Conservation (phyloP, 139 green algal species). For the Chlorella sorokiniana region DNA sequence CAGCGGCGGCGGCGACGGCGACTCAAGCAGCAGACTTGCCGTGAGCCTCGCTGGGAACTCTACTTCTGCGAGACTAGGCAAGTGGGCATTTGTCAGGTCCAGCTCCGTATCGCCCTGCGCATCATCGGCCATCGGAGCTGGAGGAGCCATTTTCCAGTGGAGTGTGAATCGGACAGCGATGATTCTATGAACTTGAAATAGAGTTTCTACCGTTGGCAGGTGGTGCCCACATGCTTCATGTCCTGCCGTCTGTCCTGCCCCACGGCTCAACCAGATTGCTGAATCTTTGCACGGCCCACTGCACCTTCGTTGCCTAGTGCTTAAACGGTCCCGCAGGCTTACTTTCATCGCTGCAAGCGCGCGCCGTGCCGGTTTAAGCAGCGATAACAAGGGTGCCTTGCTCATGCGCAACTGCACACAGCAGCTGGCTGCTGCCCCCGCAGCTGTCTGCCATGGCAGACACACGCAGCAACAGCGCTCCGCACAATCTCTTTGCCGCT, state of each 20-base stretch:
- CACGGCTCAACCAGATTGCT: too few species aligned
- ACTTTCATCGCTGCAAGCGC: too few species aligned
- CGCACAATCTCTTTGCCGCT: not conserved
- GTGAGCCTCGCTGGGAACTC: constrained; percentile 49
- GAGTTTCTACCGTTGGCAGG: too few species aligned
- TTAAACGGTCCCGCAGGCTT: too few species aligned
- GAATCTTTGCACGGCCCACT: too few species aligned
- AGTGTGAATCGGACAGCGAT: too few species aligned
- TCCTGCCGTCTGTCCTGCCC: too few species aligned
- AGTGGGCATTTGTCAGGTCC: constrained; percentile 78
- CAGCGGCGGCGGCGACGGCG: not conserved
- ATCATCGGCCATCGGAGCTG: not conserved
- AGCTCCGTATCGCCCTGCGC: constrained; percentile 33
- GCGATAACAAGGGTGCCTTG: not conserved
- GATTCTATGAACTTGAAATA: not conserved
- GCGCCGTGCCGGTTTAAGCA: too few species aligned
- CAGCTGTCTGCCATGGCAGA: not conserved
- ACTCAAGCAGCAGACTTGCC: constrained; percentile 27
- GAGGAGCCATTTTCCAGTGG: too few species aligned
- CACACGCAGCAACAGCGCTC: not conserved
- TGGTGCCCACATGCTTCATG: too few species aligned
- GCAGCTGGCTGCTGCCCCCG: not conserved
- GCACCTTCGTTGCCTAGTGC: too few species aligned
- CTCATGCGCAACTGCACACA: not conserved
- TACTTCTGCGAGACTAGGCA: constrained; percentile 60